Evolutionary conservation across 73 alveolate species (phyloP), one percentile per base, ranked within the genome.

Genomic region (Symbiodinium pilosum): DNA sequence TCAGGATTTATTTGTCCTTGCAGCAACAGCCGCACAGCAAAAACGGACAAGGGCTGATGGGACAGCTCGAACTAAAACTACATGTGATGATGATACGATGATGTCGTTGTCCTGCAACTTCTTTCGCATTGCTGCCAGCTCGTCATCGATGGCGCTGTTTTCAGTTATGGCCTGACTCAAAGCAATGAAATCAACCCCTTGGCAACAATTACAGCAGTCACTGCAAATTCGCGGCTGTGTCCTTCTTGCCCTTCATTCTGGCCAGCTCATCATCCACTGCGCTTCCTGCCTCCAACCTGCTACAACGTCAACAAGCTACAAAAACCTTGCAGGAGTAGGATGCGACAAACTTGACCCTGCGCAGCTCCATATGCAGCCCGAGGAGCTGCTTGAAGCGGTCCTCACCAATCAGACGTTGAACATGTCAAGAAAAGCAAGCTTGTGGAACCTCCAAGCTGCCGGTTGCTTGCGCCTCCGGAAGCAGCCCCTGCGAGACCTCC

Each of bases 241-340:
- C 95, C 89, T 91, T 69, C 97, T 91, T 91, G 51, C 98, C 98
- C 98, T 93, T 93, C 51, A 93, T 36, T 84, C 64, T 93, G 47
- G 98, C 93, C 3, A 93, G 93, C 44, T 93, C 98, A 36, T 93
- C 98, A 43, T 93, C 98, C 32, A 93, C 98, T 28, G 98, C 98
- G 36, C 81, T 73, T 38, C 98, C 98, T 4, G 98, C 24, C 52
- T 93, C 98, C 92, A 93, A 47, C 97, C 97, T 91, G 26, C 34
- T 14, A 54, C 34, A 26, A 54, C 26, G 73, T 26, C 73, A 26
- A 51, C 21, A 24, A 1, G 4, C 73, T 1, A n/a, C n/a, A n/a
- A n/a, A n/a, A n/a, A n/a, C n/a, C n/a, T n/a, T n/a, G n/a, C n/a
- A n/a, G n/a, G n/a, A n/a, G n/a, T n/a, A n/a, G n/a, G n/a, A n/a